A percentile compares a stretch with the other conserved stretches of the same genome.
Evolutionary conservation across 106 monocot species (phyloP).

Genomic region (Acorus calamus): DNA sequence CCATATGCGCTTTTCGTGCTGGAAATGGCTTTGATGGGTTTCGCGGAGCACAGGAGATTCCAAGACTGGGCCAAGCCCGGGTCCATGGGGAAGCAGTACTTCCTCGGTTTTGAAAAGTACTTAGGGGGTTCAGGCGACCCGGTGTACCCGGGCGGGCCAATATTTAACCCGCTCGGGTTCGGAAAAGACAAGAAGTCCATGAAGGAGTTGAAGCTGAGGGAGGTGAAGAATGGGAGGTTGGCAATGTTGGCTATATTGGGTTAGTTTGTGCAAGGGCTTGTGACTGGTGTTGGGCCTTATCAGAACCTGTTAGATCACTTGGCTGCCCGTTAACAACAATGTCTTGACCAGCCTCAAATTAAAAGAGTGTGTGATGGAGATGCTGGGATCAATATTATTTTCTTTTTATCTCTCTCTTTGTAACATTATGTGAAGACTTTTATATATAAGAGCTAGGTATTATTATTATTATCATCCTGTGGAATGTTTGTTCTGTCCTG

Average conservation of each 20-base stretch:
- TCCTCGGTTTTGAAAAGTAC: slow-evolving; percentile 76
- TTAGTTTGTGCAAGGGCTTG: slow-evolving; percentile 53
- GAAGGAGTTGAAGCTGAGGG: slow-evolving; percentile 88
- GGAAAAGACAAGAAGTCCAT: slow-evolving; percentile 87
- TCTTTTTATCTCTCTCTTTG: too few relatives aligned
- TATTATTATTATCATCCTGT: too few relatives aligned
- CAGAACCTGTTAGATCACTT: slow-evolving; percentile 94
- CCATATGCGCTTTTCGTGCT: slow-evolving; percentile 80
- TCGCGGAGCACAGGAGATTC: slow-evolving; percentile 89
- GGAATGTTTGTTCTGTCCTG: too few relatives aligned
- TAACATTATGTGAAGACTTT: too few relatives aligned
- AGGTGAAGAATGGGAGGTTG: slow-evolving; percentile 92
- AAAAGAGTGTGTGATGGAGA: neutral
- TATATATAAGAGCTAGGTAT: too few relatives aligned
- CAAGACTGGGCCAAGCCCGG: slow-evolving; percentile 93
- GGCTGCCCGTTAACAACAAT: slow-evolving; percentile 88
- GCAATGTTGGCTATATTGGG: slow-evolving; percentile 90
- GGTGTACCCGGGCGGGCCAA: slow-evolving; percentile 71
- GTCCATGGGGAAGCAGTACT: slow-evolving; percentile 93
- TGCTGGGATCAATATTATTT: too few relatives aligned
- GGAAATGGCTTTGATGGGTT: slow-evolving; percentile 88
- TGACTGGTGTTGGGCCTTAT: slow-evolving; percentile 79
- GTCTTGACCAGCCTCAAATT: slow-evolving; percentile 89
- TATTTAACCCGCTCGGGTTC: slow-evolving; percentile 91
- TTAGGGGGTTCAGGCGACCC: slow-evolving; percentile 82